These are phyloP conservation scores for Tylopilus intermedius DNA, from an alignment of 768 basidiomycete genomes.

Conservation along the genomic window DNA sequence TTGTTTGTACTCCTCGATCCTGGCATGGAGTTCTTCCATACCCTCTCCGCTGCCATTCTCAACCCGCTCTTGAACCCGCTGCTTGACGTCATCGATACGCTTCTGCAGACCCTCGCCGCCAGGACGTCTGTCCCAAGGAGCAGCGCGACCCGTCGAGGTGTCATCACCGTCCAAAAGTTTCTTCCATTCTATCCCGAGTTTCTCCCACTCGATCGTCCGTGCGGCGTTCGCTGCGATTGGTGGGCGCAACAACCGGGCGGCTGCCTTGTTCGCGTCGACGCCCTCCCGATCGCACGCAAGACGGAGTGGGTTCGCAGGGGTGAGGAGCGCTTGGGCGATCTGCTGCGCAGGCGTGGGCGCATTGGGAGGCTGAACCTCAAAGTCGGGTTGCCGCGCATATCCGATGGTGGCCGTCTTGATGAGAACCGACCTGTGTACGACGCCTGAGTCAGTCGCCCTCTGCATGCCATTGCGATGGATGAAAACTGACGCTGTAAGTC, in stretches of 20 bases:
- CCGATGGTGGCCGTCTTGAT: constrained; percentile 47
- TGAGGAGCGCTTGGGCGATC: constrained; percentile 40
- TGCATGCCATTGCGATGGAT: neutral
- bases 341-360: constrained; percentile 39
- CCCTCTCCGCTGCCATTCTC: neutral
- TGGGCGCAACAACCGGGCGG: constrained; percentile 14
- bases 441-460: neutral
- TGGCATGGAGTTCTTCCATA: neutral
- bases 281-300: constrained; percentile 26
- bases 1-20: constrained; percentile 6
- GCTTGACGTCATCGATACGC: constrained; percentile 5
- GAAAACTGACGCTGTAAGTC: constrained; percentile 72
- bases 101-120: neutral
- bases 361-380: constrained; percentile 40
- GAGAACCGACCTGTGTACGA: constrained; percentile 41
- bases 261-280: constrained; percentile 18
- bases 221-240: constrained; percentile 2
- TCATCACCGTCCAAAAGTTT: constrained; percentile 4
- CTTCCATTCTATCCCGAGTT: constrained; percentile 21
- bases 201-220: constrained; percentile 18
- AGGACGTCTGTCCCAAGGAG: neutral
- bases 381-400: constrained; percentile 43
- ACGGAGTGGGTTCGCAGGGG: constrained; percentile 20
- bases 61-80: neutral
- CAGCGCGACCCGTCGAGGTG: neutral